Base-by-base conservation (phyloP, 805 yeast species). In the Candida glaebosa region DNA sequence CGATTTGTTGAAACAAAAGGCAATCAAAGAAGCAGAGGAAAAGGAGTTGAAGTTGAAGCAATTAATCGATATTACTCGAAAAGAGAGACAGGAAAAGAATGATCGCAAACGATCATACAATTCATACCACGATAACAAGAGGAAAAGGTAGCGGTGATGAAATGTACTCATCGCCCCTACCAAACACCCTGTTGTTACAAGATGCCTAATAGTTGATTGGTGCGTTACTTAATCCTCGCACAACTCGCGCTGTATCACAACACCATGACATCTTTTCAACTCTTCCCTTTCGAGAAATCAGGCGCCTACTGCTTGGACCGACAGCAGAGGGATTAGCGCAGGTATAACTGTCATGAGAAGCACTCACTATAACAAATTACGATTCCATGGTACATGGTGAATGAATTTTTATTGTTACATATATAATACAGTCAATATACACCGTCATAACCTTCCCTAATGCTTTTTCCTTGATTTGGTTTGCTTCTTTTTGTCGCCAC, bases 401-500 rank as follows among this genome's bases (percentile, higher is more conserved):
- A n/a, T n/a, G n/a, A n/a, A n/a, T 28, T 28, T 28, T 12, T 28
- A 28, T 28, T 28, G 14, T 12, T 28, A 28, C 31, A 28, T 28
- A 10, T 28, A 28, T 28, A 28, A 28, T 28, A 28, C 31, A 28
- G n/a, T 28, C 31, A 28, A 28, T 5, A 28, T 28, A 12, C 5
- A 28, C 5, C 16, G 31, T 22, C 31, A 28, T 28, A 6, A 28
- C 16, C 31, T 12, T 28, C 16, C 14, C 12, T 28, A 6, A 28
- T 28, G 9, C 37, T 43, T 51, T 45, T 49, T 46, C 37, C 49
- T 44, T 40, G 43, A 3, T 22, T 19, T 35, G 22, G 30, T 22
- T n/a, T 47, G 37, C 49, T 58, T 61, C 9, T 46, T 42, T 44
- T 51, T 58, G 44, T 65, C 73, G 3, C 72, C 75, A 12, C 85